Evolutionary conservation across 768 basidiomycete species (phyloP), one percentile per base, ranked within the genome.

Genomic region (Phlebiopsis gigantea): DNA sequence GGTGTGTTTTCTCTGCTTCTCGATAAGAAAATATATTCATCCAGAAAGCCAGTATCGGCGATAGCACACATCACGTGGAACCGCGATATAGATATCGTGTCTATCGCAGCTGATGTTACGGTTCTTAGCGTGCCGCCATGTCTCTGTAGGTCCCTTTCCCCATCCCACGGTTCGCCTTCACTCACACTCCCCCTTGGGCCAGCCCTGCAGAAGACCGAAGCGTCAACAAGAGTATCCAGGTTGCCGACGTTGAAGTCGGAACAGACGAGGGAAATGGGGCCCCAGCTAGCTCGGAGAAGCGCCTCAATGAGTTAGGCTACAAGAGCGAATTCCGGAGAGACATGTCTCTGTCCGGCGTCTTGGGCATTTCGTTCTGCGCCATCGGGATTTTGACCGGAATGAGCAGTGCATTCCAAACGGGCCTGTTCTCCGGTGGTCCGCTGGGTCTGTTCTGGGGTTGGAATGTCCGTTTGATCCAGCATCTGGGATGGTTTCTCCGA

Each of bases 401-500:
- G 79, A 79, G 78, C 53, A 79, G 78, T 52, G 80, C 81, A 0
- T 82, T 82, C 57, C 81, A 83, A 62, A 82, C 80, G 0, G 80
- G 82, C 0, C 66, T 82, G 12, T 80, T 82, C 65, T 81, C 79
- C 43, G 80, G 82, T 0, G 82, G 81, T 5, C 81, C 81, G 2
- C 63, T 83, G 26, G 79, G 81, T 1, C 66, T 82, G 58, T 83
- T 83, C 64, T 83, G 81, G 81, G 82, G 80, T 9, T 83, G 82
- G 82, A 82, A 83, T 61, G 81, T n/a, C n/a, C n/a, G n/a, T n/a
- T n/a, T n/a, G n/a, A n/a, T n/a, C n/a, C n/a, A n/a, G n/a, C n/a
- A n/a, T n/a, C n/a, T 81, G 57, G 60, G 75, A n/a, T 28, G 6
- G 31, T 46, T 26, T 48, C 24, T 8, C 26, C 29, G 21, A 25